Base-by-base conservation (phyloP, 176 grass and related monocot genomes). In the Eleusine coracana region DNA sequence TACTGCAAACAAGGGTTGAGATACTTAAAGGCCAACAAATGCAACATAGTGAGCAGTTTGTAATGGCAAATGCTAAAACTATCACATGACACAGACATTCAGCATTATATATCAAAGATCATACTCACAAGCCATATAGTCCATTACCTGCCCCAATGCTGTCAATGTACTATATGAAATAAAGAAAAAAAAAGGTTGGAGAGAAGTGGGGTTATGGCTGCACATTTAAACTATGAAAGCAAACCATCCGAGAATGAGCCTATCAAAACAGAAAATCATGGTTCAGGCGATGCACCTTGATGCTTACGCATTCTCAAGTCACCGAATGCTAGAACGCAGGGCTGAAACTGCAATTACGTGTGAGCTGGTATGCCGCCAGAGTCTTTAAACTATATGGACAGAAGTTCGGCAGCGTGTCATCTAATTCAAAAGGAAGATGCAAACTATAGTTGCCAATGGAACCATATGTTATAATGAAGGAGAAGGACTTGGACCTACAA, bases 1-100 rank as follows among this genome's bases (percentile, higher is more conserved):
- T 23, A 54, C 93, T 95, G 87, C 65, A 88, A 82, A 28, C 80
- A 42, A 66, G 9, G 27, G 18, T 49, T 27, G 36, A 60, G 1
- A 59, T 68, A 79, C 21, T 21, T 31, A 79, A 8, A 62, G 38
- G 65, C 6, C 21, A 73, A 74, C 4, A 58, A 23, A 66, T 15
- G 69, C 23, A 58, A 11, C 50, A 74, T 17, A 45, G 31, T 51
- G 4, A 79, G 78, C 10, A 66, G 50, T 52, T 80, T 36, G 36
- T 56, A 74, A 36, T 45, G 4, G 11, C 18, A 63, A 69, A 49
- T 29, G 20, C 56, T 6, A 79, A 49, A 79, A 52, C 31, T 77
- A 85, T 20, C 44, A 63, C 44, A 40, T 8, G 71, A 66, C 5
- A 71, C 68, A 65, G 34, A 65, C 71, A 16, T 65, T 76, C 41